Evolutionary conservation across 2,329 filamentous ascomycete genomes (phyloP).

Genomic region (Ophiosphaerella korrae): DNA sequence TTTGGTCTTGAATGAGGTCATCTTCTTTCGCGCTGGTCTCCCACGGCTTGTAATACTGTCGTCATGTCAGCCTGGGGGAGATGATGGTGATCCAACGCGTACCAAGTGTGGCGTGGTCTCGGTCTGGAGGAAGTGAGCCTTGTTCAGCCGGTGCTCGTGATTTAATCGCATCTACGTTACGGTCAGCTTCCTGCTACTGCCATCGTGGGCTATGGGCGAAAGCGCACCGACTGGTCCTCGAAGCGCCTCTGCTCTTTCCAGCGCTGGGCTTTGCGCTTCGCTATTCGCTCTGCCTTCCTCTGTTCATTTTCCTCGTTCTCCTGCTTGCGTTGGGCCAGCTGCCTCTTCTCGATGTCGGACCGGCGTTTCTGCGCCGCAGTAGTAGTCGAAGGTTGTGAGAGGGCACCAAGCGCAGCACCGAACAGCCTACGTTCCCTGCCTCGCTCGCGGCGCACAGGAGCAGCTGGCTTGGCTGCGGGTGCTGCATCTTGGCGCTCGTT

Average conservation of each 20-base stretch:
- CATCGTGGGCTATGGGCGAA: neutral
- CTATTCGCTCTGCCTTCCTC: slow-evolving; percentile 67
- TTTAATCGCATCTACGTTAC: slow-evolving; percentile 69
- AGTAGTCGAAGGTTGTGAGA: slow-evolving; percentile 69
- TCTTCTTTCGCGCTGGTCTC: slow-evolving; percentile 72
- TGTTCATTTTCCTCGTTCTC: slow-evolving; percentile 75
- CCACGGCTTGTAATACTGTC: slow-evolving; percentile 85
- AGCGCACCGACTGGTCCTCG: slow-evolving; percentile 74
- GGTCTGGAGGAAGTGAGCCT: slow-evolving; percentile 76
- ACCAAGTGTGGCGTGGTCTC: slow-evolving; percentile 74
- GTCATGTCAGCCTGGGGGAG: slow-evolving; percentile 29
- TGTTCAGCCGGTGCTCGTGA: slow-evolving; percentile 73
- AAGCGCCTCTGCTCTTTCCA: slow-evolving; percentile 73
- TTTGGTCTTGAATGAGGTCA: slow-evolving; percentile 71
- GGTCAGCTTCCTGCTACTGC: too few species aligned
- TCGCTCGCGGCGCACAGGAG: slow-evolving; percentile 62
- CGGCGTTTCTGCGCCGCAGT: slow-evolving; percentile 69
- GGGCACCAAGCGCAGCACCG: slow-evolving; percentile 76
- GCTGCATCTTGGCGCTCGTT: slow-evolving; percentile 23
- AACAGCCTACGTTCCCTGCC: slow-evolving; percentile 86
- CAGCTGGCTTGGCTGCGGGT: slow-evolving; percentile 45
- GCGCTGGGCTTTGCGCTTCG: slow-evolving; percentile 65
- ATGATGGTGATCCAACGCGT: slow-evolving; percentile 45
- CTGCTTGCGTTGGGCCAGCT: slow-evolving; percentile 74
- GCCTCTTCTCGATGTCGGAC: slow-evolving; percentile 80